These are phyloP conservation scores for Miscanthus lutarioriparius DNA, from an alignment of 176 grass and related monocot species.

Conservation along the genomic window DNA sequence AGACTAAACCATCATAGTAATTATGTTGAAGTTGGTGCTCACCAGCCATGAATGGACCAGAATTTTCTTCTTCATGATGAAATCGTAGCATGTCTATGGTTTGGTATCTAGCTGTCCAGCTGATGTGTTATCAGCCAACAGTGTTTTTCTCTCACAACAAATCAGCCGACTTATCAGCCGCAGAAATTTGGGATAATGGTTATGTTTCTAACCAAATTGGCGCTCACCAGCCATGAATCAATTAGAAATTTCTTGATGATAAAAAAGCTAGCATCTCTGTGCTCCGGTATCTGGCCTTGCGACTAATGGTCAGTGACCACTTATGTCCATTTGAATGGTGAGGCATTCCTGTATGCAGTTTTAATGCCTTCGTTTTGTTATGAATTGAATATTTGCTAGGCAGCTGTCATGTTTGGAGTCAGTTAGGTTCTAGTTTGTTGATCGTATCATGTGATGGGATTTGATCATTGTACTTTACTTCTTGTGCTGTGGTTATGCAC, in stretches of 20 bases:
- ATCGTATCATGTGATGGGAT: background rate
- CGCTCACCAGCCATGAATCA: background rate
- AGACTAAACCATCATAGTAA: background rate
- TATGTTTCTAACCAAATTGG: background rate
- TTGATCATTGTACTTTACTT: constrained; percentile 12
- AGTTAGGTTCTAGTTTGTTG: constrained; percentile 1
- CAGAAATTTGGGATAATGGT: background rate
- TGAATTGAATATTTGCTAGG: background rate
- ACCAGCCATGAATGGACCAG: background rate
- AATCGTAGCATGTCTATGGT: background rate
- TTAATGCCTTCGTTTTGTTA: background rate
- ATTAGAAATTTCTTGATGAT: background rate
- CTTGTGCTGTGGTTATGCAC: background rate
- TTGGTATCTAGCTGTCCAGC: background rate
- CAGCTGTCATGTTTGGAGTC: background rate
- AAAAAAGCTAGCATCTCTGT: constrained; percentile 4
- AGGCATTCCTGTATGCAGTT: background rate
- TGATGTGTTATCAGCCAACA: too few species aligned
- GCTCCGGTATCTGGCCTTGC: background rate
- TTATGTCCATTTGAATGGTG: background rate
- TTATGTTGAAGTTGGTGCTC: background rate
- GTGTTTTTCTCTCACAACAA: too few species aligned
- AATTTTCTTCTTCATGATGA: background rate
- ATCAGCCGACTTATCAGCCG: too few species aligned
- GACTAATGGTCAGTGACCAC: background rate